Evolutionary conservation across 805 yeast species (phyloP), one percentile per base, ranked within the genome.

Genomic region (Nakazawaea peltata): DNA sequence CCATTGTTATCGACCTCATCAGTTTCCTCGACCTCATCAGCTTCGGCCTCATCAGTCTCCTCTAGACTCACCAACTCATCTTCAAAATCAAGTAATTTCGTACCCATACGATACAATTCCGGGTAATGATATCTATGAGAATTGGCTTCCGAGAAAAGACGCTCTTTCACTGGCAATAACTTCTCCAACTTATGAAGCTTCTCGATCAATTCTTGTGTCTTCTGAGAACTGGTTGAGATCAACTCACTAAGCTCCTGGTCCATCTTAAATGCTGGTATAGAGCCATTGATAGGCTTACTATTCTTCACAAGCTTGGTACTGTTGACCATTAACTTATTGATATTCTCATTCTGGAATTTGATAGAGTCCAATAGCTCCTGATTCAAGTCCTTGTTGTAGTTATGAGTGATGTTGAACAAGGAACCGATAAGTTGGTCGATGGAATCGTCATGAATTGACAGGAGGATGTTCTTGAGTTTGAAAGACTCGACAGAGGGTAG

Each of bases 81-180:
- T 54, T 22, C 19, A 19, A 31, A 30, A 17, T 34, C 37, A 28
- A 34, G 28, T 11, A 34, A 10, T 15, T 30, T 27, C 13, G n/a
- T 11, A 47, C 59, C 38, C 42, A 47, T 8, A 45, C 18, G 48
- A 37, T 57, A 63, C 15, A 71, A 41, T 4, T 53, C 49, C 4
- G 67, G 66, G 46, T 67, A 71, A 43, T 71, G 76, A 13, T 47
- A 48, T 39, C 56, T 53, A 47, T 69, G 67, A 2, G 66, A 55
- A 6, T 63, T 54, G 15, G 56, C 52, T 4, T 50, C 40, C 11
- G 54, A 47, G 19, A 63, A 53, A 12, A 67, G 47, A 28, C 67
- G 50, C 21, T 60, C 66, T 23, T 56, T 53, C 7, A 42, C 36
- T 0, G 67, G 61, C 33, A 70, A 41, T 17, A 44, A 44, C 7